Conservation (phyloP, 2,329 filamentous ascomycete genomes). For the Ophidiomyces ophidiicola region DNA sequence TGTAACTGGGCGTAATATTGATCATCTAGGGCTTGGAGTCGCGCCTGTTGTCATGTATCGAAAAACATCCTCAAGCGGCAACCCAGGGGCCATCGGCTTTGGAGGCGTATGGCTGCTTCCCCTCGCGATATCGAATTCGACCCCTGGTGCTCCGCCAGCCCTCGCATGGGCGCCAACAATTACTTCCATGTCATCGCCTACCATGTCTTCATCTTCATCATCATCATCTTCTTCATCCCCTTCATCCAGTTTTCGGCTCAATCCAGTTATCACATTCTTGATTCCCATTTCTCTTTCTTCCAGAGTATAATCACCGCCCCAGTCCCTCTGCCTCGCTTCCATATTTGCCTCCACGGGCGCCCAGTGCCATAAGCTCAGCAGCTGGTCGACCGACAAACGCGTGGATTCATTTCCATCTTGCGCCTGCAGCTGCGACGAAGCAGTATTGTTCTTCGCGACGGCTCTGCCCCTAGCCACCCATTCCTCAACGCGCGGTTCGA, state of each 20-base stretch:
- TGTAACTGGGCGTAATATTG: neutral
- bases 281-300: conserved; percentile 56
- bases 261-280: conserved; percentile 59
- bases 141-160: conserved; percentile 20
- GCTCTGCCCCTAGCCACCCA: conserved; percentile 54
- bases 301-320: conserved; percentile 56
- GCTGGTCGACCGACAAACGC: conserved; percentile 35
- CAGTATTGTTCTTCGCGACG: conserved; percentile 20
- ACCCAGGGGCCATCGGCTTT: conserved; percentile 20
- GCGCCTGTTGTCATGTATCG: conserved; percentile 41
- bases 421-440: neutral
- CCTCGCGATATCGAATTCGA: conserved; percentile 27
- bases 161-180: conserved; percentile 26
- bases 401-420: neutral
- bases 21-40: conserved; percentile 16
- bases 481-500: conserved; percentile 64
- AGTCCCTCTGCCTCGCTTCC: conserved; percentile 38
- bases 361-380: conserved; percentile 50
- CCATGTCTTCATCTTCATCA: conserved; percentile 37
- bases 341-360: conserved; percentile 39
- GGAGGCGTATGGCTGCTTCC: conserved; percentile 19
- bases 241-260: conserved; percentile 47
- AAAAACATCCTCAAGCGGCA: conserved; percentile 38
- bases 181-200: conserved; percentile 32
- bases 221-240: conserved; percentile 44